Conservation (phyloP, 495 filamentous ascomycete species). For the Penicillium waksmanii region DNA sequence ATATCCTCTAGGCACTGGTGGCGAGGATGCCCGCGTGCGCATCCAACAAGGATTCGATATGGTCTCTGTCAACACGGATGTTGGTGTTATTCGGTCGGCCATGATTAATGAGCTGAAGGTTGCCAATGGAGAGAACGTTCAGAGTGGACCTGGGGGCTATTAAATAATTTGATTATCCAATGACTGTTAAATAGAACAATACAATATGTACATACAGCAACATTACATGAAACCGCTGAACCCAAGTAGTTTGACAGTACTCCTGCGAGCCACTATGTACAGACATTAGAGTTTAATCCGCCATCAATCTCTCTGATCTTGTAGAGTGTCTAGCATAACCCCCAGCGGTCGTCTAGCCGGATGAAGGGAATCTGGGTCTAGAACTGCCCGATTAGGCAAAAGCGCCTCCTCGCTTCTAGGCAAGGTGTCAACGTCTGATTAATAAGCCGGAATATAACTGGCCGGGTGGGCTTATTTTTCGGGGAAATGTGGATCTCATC, state of each 20-base stretch:
- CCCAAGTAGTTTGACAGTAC: background rate
- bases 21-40: conserved; percentile 64
- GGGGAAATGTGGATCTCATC: background rate
- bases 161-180: conserved; percentile 3
- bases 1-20: conserved; percentile 47
- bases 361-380: conserved; percentile 1
- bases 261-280: too few relatives aligned
- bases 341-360: background rate
- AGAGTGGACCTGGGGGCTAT: conserved; percentile 21
- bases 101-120: conserved; percentile 40
- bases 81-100: conserved; percentile 48
- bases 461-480: background rate
- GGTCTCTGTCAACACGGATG: conserved; percentile 68
- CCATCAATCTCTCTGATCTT: background rate
- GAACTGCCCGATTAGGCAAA: conserved; percentile 14
- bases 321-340: background rate
- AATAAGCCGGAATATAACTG: conserved; percentile 4
- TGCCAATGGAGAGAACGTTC: conserved; percentile 31
- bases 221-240: background rate
- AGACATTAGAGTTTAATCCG: background rate
- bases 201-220: background rate
- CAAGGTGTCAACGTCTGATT: conserved; percentile 18
- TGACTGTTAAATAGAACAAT: background rate
- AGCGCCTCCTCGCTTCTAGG: conserved; percentile 9
- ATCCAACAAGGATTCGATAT: conserved; percentile 76